Base-by-base conservation (phyloP, 2,329 filamentous ascomycete genomes). In the Diaporthe sp. region DNA sequence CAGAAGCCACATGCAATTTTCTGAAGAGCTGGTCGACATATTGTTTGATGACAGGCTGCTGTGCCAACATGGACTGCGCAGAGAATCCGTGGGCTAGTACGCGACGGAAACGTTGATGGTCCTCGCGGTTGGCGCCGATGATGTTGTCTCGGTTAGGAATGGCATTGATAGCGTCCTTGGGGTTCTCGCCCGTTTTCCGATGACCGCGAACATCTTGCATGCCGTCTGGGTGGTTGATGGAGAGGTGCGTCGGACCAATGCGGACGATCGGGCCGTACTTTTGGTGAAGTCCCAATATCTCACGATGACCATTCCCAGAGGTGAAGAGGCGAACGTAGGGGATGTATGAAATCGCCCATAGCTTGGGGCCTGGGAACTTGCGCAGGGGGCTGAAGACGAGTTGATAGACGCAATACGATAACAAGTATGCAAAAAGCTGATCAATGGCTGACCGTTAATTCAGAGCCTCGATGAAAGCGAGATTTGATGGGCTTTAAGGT, bases 251-350 rank as follows among this genome's bases (percentile, higher is more conserved):
- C 28, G 65, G 73, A 28, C 51, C 73, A 19, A 61, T 51, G 25
- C 73, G 65, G 53, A 74, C 73, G 17, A 74, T 61, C 13, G 73
- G 73, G 53, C 73, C 73, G 19, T 74, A 71, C 17, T 71, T 53
- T 37, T 60, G 25, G 37, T 74, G 73, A 25, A 67, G 62, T 17
- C 7, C 51, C 44, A 67, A 51, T 37, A 67, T 67, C 44, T 67
- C 25, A 31, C 61, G 61, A 34, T 75, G 74, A 19, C 34, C 68
- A 17, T 73, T 49, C 3, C 74, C 74, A 19, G 57, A 67, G 19
- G 25, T 42, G 61, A 57, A 73, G 51, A 55, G 25, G 39, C 60
- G 49, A 8, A 51, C 53, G 34, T 74, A 73, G 51, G 71, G 71
- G 39, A 76, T 51, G 22, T 62, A 39, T 22, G 71, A 68, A 17